Evolutionary conservation across 1,284 basidiomycete genomes (phyloP), one percentile per base, ranked within the genome.

Genomic region (Peniophora sp.): DNA sequence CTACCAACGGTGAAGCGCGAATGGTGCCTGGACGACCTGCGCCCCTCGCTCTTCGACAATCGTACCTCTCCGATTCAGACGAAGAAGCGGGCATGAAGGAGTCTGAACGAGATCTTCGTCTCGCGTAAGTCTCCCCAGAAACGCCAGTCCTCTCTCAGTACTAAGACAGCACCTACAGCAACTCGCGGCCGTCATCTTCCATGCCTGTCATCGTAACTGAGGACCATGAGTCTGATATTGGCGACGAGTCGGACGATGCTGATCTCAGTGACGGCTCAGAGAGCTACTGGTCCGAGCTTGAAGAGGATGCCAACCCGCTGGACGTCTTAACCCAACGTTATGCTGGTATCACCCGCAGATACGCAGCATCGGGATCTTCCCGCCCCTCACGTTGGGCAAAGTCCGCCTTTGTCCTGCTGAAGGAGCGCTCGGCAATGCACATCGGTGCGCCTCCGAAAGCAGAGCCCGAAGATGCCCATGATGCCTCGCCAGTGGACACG

Each of bases 181-280:
- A 71, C 55, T 77, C 76, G 9, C 78, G 84, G 14, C 69, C 77
- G 6, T 57, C 70, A 14, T 76, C 71, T 3, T 69, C 55, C 48
- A 64, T 55, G 48, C 59, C 50, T 48, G 52, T 36, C 37, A 57
- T 58, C 35, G 60, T 54, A 36, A 65, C 67, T n/a, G 76, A 77
- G 24, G 71, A 79, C 3, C 75, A 80, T 24, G 75, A 72, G 49
- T 71, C 81, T 57, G 80, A 76, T 11, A 82, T 78, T 49, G 79
- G 78, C 3, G 88, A 90, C 56, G 88, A 91, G 64, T 90, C 88
- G 1, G 88, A 90, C 58, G 70, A 86, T 57, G 80, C 76, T 32
- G 83, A 83, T 59, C 57, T 84, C 41, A 64, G 60, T 20, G 70
- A 69, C 52, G 74, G 71, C 6, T 76, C 73, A 11, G 76, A 78